These are phyloP conservation scores for Vigna nakashimae DNA, from an alignment of 306 rosid species.

Conservation along the genomic window DNA sequence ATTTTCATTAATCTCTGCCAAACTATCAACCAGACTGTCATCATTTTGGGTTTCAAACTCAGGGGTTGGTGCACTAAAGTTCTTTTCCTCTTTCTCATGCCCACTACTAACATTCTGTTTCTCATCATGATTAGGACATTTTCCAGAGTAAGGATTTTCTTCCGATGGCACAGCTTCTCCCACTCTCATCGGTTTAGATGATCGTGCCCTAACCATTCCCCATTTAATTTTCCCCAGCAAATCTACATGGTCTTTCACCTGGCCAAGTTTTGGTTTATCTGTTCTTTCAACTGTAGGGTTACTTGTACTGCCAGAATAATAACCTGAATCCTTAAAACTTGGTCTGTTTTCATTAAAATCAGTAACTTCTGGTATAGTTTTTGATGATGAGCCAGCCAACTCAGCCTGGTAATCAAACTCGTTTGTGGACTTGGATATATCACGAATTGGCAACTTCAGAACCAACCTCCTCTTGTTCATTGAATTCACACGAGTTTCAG, in stretches of 20 bases:
- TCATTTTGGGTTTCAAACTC: conserved; percentile 50
- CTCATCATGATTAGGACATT: conserved; percentile 46
- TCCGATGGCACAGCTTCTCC: conserved; percentile 63
- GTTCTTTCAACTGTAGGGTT: conserved; percentile 47
- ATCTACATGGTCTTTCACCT: conserved; percentile 47
- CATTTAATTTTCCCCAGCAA: conserved; percentile 73
- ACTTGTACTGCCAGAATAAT: conserved; percentile 49
- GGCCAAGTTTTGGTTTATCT: conserved; percentile 49
- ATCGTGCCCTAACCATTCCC: conserved; percentile 85
- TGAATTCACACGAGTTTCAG: conserved; percentile 54
- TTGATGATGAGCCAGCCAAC: conserved; percentile 72
- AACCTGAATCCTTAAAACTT: conserved; percentile 47
- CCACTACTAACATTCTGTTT: conserved; percentile 50
- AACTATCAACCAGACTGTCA: conserved; percentile 48
- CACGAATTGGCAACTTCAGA: conserved; percentile 74
- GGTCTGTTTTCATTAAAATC: conserved; percentile 47
- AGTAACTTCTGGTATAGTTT: conserved; percentile 53
- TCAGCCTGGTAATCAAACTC: conserved; percentile 54
- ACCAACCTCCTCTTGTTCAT: conserved; percentile 76
- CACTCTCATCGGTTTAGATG: conserved; percentile 67
- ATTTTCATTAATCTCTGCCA: conserved; percentile 45
- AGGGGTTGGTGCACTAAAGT: conserved; percentile 42
- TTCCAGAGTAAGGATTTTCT: conserved; percentile 53
- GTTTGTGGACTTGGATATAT: conserved; percentile 53
- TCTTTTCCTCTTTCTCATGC: conserved; percentile 56